Evolutionary conservation across 192 early-diverging fungal genomes (phyloP).

Genomic region (Backusella westeae): DNA sequence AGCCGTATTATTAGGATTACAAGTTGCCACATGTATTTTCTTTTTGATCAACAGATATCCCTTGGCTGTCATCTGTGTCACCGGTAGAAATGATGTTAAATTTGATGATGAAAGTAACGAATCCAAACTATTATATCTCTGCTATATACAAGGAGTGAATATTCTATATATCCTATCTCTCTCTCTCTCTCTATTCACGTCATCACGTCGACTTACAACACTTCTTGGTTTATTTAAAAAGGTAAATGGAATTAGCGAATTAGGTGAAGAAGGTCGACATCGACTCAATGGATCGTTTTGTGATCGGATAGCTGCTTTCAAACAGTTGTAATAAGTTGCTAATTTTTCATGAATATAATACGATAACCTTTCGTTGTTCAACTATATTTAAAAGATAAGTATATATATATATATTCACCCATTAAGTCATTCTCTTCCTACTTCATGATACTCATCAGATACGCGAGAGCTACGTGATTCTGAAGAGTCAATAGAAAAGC

Average conservation of each 20-base stretch:
- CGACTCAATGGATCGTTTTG: not conserved
- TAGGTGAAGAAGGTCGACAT: constrained; percentile 19
- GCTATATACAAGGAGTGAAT: constrained; percentile 5
- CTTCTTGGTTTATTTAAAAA: constrained; percentile 25
- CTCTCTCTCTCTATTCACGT: not conserved
- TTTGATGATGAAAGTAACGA: constrained; percentile 2
- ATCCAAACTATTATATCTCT: constrained; percentile 23
- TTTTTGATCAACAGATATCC: constrained; percentile 19
- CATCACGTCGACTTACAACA: not conserved
- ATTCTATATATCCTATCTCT: not conserved
- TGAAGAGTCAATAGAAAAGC: not conserved
- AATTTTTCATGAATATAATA: constrained; percentile 27
- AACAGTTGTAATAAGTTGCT: constrained; percentile 6
- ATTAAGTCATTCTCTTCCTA: not conserved
- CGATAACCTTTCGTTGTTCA: constrained; percentile 14
- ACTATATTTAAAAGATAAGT: not conserved
- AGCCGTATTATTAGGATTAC: not conserved
- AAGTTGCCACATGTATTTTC: not conserved
- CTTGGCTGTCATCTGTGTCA: not conserved
- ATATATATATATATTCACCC: not conserved
- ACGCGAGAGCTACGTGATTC: not conserved
- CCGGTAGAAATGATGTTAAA: not conserved
- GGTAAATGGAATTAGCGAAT: constrained; percentile 13
- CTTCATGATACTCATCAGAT: constrained; percentile 12
- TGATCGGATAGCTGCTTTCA: not conserved